Evolutionary conservation across 768 basidiomycete genomes (phyloP), one percentile per base, ranked within the genome.

Genomic region (Tylopilus sp.): DNA sequence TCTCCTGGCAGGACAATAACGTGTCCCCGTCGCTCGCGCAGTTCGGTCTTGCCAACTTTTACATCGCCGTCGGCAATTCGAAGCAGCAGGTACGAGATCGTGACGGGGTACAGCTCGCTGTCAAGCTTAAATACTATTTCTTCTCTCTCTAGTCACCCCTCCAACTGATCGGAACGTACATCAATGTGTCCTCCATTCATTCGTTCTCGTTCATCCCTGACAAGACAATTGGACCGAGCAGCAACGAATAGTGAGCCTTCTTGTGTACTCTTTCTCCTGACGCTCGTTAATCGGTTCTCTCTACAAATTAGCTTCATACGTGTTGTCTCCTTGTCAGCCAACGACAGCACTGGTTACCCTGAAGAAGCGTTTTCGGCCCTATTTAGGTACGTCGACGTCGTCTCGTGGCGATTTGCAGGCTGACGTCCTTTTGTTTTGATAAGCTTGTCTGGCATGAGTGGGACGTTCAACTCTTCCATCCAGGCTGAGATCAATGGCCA

Each of bases 351-450:
- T 10, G 28, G 28, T 10, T 28, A 5, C 71, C 78, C 77, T 4
- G 79, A 77, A 40, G 72, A 85, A 56, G 82, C 88, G 0, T 95
- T 91, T 75, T 90, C 89, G 7, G 79, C 91, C 56, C 80, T 79
- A 60, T 93, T 91, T 75, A 72, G 73, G 90, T 91, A 62, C 57
- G 86, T 71, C 84, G 71, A 4, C n/a, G 2, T n/a, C 4, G 8
- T 26, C 4, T 17, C 25, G 1, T 13, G 13, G 21, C 8, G 28
- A 36, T 40, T 21, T 20, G 15, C 10, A 4, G n/a, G n/a, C 35
- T 48, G 15, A 57, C 40, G 3, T n/a, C 20, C 11, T 38, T 38
- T n/a, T n/a, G n/a, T n/a, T n/a, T 40, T 21, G n/a, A 41, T 55
- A 90, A n/a, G n/a, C n/a, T n/a, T n/a, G n/a, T n/a, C n/a, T n/a